Percentiles rank a stretch among this genome's conserved stretches.
Evolutionary conservation across 176 grass and related monocot genomes (phyloP).

Genomic region (Poa pratensis): DNA sequence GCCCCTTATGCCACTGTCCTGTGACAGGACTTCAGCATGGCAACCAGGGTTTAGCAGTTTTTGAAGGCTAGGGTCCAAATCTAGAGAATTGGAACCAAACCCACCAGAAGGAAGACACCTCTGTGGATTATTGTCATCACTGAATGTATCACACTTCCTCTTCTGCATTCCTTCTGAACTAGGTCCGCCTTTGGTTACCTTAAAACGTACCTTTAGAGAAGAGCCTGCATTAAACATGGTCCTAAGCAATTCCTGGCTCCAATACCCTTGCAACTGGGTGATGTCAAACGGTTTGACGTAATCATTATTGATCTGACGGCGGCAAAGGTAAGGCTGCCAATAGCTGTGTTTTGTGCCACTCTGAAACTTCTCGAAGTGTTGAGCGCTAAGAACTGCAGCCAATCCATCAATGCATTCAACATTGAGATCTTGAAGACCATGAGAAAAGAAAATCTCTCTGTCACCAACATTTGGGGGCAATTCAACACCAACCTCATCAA

Average conservation of each 20-base stretch:
- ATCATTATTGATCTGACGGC: constrained; percentile 66
- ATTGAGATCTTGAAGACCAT: constrained; percentile 83
- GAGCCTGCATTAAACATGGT: constrained; percentile 63
- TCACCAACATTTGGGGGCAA: constrained; percentile 59
- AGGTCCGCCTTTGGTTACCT: constrained; percentile 52
- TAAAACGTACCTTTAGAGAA: constrained; percentile 80
- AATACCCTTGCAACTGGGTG: constrained; percentile 87
- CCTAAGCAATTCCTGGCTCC: constrained; percentile 82
- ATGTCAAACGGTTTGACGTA: constrained; percentile 77
- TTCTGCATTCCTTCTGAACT: constrained; percentile 54
- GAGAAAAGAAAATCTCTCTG: constrained; percentile 89
- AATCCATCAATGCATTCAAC: constrained; percentile 98
- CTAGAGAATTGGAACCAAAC: constrained; percentile 30
- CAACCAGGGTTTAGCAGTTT: constrained; percentile 62
- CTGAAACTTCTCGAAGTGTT: constrained; percentile 86
- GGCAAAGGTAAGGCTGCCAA: constrained; percentile 77
- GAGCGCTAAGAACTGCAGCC: constrained; percentile 70
- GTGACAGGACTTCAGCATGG: constrained; percentile 72
- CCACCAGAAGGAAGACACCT: constrained; percentile 27
- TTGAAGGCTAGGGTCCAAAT: constrained; percentile 38
- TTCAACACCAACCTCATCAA: constrained; percentile 74
- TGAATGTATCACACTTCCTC: constrained; percentile 46
- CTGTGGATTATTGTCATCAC: neutral
- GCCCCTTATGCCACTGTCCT: constrained; percentile 93
- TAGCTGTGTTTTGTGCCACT: constrained; percentile 30